A percentile compares a stretch with the other conserved stretches of the same genome.
phyloP scores from a whole-genome alignment of 352 stramenopile species.

The Vaucheria bursata region DNA sequence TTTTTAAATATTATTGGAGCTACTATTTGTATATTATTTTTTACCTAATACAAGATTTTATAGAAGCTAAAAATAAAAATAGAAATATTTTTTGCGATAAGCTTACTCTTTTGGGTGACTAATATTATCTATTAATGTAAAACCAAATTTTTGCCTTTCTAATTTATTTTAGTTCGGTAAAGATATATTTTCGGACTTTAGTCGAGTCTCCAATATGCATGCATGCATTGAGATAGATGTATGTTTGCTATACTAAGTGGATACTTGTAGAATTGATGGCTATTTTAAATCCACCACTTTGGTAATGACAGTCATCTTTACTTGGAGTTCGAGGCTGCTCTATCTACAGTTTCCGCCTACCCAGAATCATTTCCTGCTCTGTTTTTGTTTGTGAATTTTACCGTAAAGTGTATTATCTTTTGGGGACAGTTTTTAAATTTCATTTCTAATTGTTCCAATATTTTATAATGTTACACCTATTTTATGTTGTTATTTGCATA shows the following conservation, averaged over 20 bases:
- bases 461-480: background rate
- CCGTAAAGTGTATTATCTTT: too few relatives aligned
- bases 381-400: too few relatives aligned
- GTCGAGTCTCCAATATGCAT: too few relatives aligned
- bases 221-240: too few relatives aligned
- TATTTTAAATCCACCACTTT: too few relatives aligned
- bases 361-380: too few relatives aligned
- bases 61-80: background rate
- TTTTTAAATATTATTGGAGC: slow-evolving; percentile 1
- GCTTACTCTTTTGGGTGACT: background rate
- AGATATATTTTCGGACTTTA: too few relatives aligned
- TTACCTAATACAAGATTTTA: background rate
- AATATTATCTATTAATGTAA: background rate
- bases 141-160: slow-evolving; percentile 3
- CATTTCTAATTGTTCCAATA: background rate
- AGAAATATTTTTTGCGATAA: background rate
- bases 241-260: too few relatives aligned
- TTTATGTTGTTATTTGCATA: background rate
- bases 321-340: too few relatives aligned
- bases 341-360: too few relatives aligned
- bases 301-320: too few relatives aligned
- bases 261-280: too few relatives aligned
- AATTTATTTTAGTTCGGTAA: background rate
- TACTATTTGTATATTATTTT: background rate
- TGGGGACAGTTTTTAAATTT: background rate